These are phyloP conservation scores for Mychonastes homosphaera DNA, from an alignment of 139 green algal species.

Conservation along the genomic window DNA sequence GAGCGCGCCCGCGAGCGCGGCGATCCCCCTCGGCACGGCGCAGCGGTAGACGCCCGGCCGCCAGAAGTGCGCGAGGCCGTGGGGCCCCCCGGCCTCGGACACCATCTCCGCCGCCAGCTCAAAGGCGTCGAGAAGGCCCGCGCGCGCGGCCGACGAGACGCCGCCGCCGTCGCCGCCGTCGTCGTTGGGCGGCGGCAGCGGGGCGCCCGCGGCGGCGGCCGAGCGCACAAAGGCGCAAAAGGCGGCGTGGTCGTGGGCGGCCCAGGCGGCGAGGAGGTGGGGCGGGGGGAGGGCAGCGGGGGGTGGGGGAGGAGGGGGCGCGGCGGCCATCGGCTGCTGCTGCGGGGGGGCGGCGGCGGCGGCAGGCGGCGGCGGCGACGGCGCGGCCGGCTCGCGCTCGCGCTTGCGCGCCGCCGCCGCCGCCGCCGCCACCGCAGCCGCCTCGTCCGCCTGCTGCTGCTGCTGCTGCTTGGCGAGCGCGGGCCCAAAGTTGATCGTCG, in stretches of 20 bases:
- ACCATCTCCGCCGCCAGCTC: not conserved
- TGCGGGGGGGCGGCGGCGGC: not conserved
- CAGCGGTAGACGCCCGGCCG: no score
- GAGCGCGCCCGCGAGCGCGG: no score
- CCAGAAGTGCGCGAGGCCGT: slow-evolving; percentile 4
- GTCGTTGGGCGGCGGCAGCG: no score
- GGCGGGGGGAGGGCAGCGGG: not conserved
- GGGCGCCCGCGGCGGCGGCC: no score
- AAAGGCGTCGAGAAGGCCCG: slow-evolving; percentile 16
- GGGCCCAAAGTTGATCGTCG: not conserved
- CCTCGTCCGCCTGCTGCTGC: not conserved
- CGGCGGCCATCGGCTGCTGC: slow-evolving; percentile 1
- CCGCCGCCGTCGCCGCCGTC: no score
- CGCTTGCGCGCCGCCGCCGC: slow-evolving; percentile 2
- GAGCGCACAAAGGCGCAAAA: not conserved
- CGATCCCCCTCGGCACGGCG: no score
- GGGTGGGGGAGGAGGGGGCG: not conserved
- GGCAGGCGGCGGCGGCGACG: not conserved
- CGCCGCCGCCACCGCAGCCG: slow-evolving; percentile 1
- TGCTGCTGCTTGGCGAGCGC: slow-evolving; percentile 1
- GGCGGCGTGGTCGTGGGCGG: not conserved
- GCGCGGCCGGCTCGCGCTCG: not conserved
- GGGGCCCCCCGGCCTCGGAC: not conserved
- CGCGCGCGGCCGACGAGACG: no score
- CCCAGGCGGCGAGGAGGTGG: not conserved